These are phyloP conservation scores for Sporisorium scitamineum DNA, from an alignment of 1,284 basidiomycete species.

Conservation along the genomic window DNA sequence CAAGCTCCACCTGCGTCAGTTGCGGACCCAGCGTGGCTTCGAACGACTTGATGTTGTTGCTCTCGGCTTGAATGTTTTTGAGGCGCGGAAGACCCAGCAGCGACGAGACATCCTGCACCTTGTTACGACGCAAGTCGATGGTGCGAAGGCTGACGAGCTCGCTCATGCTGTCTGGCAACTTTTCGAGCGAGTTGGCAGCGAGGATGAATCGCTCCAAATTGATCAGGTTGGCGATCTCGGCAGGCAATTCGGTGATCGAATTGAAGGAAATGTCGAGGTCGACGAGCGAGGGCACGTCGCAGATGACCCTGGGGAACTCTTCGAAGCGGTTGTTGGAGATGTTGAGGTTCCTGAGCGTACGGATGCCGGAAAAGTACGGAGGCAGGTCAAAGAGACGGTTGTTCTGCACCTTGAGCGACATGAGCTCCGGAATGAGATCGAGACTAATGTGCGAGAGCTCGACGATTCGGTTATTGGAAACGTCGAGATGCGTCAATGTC, in stretches of 20 bases:
- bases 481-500: constrained; percentile 84
- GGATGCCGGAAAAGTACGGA: constrained; percentile 82
- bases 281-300: constrained; percentile 78
- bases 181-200: constrained; percentile 61
- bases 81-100: constrained; percentile 60
- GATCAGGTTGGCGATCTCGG: constrained; percentile 79
- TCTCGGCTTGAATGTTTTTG: constrained; percentile 58
- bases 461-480: constrained; percentile 91
- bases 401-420: constrained; percentile 85
- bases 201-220: constrained; percentile 64
- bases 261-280: constrained; percentile 98
- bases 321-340: constrained; percentile 97
- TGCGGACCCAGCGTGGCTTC: constrained; percentile 53
- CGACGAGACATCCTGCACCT: constrained; percentile 59
- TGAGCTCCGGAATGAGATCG: constrained; percentile 81
- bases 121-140: constrained; percentile 65
- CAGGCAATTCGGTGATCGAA: constrained; percentile 83
- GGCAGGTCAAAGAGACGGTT: constrained; percentile 91
- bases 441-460: constrained; percentile 89
- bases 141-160: constrained; percentile 56
- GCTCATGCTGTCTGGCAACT: constrained; percentile 58
- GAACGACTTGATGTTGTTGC: constrained; percentile 65
- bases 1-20: constrained; percentile 56
- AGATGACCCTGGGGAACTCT: constrained; percentile 81
- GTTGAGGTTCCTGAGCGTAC: constrained; percentile 82